Base-by-base conservation (phyloP, 208 protist genomes). In the Trypanosoma melophagium region DNA sequence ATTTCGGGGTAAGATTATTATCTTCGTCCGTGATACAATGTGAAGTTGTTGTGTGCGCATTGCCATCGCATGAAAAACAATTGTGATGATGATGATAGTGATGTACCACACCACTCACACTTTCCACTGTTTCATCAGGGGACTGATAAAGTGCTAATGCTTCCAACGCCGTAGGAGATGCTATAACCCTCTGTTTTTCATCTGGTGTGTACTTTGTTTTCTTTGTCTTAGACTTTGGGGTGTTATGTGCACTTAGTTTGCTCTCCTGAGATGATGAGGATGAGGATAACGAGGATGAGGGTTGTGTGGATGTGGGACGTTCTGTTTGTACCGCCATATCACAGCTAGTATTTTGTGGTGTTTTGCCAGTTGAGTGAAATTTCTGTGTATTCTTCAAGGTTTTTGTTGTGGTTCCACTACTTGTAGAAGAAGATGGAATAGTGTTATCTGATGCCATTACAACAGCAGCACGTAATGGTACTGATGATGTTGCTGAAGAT, bases 21-120 rank as follows among this genome's bases (percentile, higher is more conserved):
- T 14, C 52, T 19, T 51, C 24, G 7, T 24, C 52, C 25, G 13
- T 45, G 56, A 49, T 19, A 21, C n/a, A 47, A 19, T 42, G 62
- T 52, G 62, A n/a, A 38, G 40, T 25, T 25, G 14, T 14, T 38
- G 22, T 3, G 58, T 52, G 62, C 10, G 12, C 51, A 51, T 16
- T 13, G 8, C 47, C 62, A 41, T 31, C n/a, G 17, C 28, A 35
- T 7, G 28, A 35, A 35, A 21, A 9, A 49, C 57, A 71, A 41
- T 35, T 44, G 45, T 65, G 38, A 51, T 64, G 58, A 51, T 71
- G 57, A 59, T 71, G 66, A 25, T 51, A 65, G 42, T 71, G 57
- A 58, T 71, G 45, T 49, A 71, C 57, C 5, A 56, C 57, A 17
- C 49, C 49, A 40, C 49, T 13, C 14, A 45, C 14, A n/a, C 44